A percentile compares a stretch with the other conserved stretches of the same genome.
phyloP scores from a whole-genome alignment of 768 basidiomycete species.

The Leccinum longicurvipes region DNA sequence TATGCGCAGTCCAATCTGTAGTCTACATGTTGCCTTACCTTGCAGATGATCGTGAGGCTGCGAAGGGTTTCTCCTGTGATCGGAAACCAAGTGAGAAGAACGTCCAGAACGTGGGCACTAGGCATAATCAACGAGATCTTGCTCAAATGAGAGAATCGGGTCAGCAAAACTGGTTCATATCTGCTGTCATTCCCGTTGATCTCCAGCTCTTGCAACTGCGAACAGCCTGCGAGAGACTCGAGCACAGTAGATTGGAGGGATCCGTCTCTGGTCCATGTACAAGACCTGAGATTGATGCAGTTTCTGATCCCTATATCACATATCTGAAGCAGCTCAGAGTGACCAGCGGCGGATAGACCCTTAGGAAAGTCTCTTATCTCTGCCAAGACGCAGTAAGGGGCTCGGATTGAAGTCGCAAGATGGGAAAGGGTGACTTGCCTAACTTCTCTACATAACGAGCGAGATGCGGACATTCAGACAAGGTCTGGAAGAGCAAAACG shows the following conservation, averaged over 20 bases:
- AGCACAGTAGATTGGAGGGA: slow-evolving; percentile 62
- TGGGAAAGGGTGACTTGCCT: slow-evolving; percentile 40
- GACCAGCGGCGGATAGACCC: slow-evolving; percentile 30
- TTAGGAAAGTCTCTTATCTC: slow-evolving; percentile 77
- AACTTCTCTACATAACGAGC: slow-evolving; percentile 56
- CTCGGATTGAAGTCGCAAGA: background rate
- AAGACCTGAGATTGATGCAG: slow-evolving; percentile 57
- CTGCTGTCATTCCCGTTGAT: slow-evolving; percentile 62
- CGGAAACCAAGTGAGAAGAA: slow-evolving; percentile 50
- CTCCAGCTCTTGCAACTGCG: slow-evolving; percentile 53
- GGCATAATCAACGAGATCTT: slow-evolving; percentile 77
- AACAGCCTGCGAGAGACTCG: slow-evolving; percentile 42
- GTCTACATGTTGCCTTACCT: slow-evolving; percentile 38
- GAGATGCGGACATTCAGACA: slow-evolving; percentile 51
- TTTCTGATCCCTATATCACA: slow-evolving; percentile 55
- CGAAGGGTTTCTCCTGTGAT: slow-evolving; percentile 44
- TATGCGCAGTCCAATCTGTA: background rate
- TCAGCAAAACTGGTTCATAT: slow-evolving; percentile 48
- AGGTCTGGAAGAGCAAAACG: slow-evolving; percentile 55
- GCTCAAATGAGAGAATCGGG: slow-evolving; percentile 47
- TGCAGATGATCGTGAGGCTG: slow-evolving; percentile 66
- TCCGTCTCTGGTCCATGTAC: slow-evolving; percentile 80
- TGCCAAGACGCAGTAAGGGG: slow-evolving; percentile 25
- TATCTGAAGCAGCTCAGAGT: slow-evolving; percentile 35
- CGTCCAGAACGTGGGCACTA: slow-evolving; percentile 46